Base-by-base conservation (phyloP, 1,284 basidiomycete genomes). In the Sporisorium graminicola region DNA sequence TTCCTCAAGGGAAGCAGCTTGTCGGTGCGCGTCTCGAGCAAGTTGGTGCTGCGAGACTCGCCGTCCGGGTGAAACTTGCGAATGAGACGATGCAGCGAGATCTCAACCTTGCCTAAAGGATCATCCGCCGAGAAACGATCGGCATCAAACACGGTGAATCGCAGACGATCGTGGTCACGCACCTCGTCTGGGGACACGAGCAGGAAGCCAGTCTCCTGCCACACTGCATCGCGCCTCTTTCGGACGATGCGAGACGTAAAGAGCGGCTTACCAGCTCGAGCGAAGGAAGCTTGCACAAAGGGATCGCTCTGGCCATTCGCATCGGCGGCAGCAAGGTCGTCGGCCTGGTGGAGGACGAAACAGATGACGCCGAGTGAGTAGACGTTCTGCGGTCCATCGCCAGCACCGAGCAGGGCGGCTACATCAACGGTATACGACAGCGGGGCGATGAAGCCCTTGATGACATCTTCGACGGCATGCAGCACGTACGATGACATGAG, bases 71-170 rank as follows among this genome's bases (percentile, higher is more conserved):
- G 46, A 43, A 66, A 69, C 22, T 71, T 68, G 49, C 65, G 70
- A 31, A 82, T 79, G 31, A 83, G 78, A 0, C 66, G 58, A 47
- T 74, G 76, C 46, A 83, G 56, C 3, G 72, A 72, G 42, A 83
- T 67, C 31, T 82, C 81, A 27, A 83, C 53, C 61, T 81, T 79
- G 53, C 82, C 82, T 0, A 83, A 70, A n/a, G 79, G 77, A 47
- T 84, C 82, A 44, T 84, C 82, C 5, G 76, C 76, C n/a, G 77
- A 80, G 71, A 84, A 84, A 24, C 82, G 79, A 35, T 84, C 82
- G 27, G 82, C 81, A 52, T 82, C 81, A 44, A 78, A 81, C 26
- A 82, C 76, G 5, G 73, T 76, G 49, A 84, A 55, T 20, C 82
- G 65, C 47, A 84, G 49, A 13, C 67, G 66, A 31, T 84, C 80